These are phyloP conservation scores for Beauveria australis DNA, from an alignment of 2,329 filamentous ascomycete genomes.

Conservation along the genomic window DNA sequence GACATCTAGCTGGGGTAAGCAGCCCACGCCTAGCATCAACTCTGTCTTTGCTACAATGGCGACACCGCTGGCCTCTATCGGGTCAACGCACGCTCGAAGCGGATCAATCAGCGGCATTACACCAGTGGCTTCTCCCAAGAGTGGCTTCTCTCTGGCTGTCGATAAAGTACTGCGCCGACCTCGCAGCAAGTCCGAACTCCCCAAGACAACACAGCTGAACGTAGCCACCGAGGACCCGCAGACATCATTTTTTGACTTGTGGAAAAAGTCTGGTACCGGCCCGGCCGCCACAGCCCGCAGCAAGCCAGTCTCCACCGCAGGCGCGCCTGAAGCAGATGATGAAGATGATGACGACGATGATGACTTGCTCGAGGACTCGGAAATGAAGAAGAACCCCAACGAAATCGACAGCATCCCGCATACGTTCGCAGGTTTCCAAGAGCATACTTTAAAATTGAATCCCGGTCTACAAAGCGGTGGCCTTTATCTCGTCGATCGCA, in stretches of 20 bases:
- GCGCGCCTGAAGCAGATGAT: slow-evolving; percentile 32
- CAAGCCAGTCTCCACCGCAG: slow-evolving; percentile 20
- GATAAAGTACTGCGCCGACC: slow-evolving; percentile 44
- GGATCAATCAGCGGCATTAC: slow-evolving; percentile 50
- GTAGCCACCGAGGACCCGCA: slow-evolving; percentile 27
- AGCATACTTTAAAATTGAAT: slow-evolving; percentile 65
- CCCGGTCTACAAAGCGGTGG: slow-evolving; percentile 53
- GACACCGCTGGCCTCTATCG: slow-evolving; percentile 46
- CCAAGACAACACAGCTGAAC: slow-evolving; percentile 26
- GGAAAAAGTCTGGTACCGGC: slow-evolving; percentile 45
- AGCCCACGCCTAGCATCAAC: slow-evolving; percentile 48
- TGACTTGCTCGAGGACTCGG: slow-evolving; percentile 46
- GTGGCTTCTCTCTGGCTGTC: slow-evolving; percentile 35
- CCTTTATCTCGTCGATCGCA: slow-evolving; percentile 64
- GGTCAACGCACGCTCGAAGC: slow-evolving; percentile 44
- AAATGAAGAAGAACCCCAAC: slow-evolving; percentile 54
- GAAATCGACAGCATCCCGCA: slow-evolving; percentile 62
- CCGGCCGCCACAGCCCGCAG: slow-evolving; percentile 43
- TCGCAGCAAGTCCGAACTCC: slow-evolving; percentile 47
- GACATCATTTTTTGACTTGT: slow-evolving; percentile 40
- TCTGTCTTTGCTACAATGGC: slow-evolving; percentile 50
- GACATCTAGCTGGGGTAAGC: slow-evolving; percentile 44
- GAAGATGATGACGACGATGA: slow-evolving; percentile 54
- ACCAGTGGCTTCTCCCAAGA: slow-evolving; percentile 46
- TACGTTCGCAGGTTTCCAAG: slow-evolving; percentile 66